Evolutionary conservation across 2,329 filamentous ascomycete genomes (phyloP).

Genomic region (Aureobasidium sp.): DNA sequence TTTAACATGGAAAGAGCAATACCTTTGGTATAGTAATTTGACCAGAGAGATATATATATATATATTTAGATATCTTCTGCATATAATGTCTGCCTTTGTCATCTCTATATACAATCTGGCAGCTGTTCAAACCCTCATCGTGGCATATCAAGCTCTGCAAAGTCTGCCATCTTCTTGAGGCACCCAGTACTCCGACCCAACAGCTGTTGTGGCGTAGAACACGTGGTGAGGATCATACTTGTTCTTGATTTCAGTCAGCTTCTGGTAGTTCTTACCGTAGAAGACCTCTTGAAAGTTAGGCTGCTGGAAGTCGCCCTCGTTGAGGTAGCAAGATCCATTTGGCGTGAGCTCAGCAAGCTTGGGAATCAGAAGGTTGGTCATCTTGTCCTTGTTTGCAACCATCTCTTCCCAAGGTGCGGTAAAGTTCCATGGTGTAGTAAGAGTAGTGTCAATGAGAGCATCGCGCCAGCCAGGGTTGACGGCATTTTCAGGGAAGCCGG

Average conservation of each 20-base stretch:
- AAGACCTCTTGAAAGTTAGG: constrained; percentile 36
- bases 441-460: constrained; percentile 26
- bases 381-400: constrained; percentile 31
- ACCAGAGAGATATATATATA: no score
- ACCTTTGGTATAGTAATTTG: no score
- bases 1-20: no score
- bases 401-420: constrained; percentile 33
- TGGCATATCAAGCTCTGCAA: constrained; percentile 21
- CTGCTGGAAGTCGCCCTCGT: constrained; percentile 33
- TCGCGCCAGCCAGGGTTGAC: constrained; percentile 36
- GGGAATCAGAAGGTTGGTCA: constrained; percentile 36
- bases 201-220: constrained; percentile 36
- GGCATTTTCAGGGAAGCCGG: constrained; percentile 33
- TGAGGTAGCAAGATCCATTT: constrained; percentile 25
- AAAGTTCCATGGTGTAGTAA: constrained; percentile 29
- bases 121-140: no score
- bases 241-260: constrained; percentile 33
- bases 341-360: constrained; percentile 35
- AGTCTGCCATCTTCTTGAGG: constrained; percentile 20
- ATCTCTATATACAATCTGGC: no score
- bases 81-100: no score
- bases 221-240: constrained; percentile 37
- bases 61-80: no score
- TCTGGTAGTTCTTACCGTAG: constrained; percentile 37
- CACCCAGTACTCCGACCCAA: constrained; percentile 34